phyloP scores from a whole-genome alignment of 495 filamentous ascomycete species.

The Cudoniella acicularis region DNA sequence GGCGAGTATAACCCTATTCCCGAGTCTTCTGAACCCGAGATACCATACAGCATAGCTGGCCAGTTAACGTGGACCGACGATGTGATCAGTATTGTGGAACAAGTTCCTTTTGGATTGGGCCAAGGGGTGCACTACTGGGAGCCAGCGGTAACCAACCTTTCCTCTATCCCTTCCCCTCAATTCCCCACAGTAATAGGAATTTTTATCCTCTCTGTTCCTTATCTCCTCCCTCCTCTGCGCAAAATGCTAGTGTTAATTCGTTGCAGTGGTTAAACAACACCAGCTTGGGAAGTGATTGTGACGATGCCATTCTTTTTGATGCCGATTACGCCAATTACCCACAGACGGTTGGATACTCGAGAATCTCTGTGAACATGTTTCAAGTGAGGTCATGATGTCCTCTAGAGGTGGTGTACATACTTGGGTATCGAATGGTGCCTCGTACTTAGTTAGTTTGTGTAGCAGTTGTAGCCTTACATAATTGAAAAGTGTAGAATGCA shows the following conservation, averaged over 20 bases:
- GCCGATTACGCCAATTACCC: constrained; percentile 31
- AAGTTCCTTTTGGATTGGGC: constrained; percentile 32
- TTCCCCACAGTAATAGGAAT: too few relatives aligned
- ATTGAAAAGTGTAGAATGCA: too few relatives aligned
- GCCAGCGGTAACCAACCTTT: too few relatives aligned
- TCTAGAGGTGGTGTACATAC: neutral
- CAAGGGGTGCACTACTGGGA: constrained; percentile 43
- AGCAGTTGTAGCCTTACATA: too few relatives aligned
- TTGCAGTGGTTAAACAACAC: constrained; percentile 34
- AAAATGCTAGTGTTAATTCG: too few relatives aligned
- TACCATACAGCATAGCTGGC: constrained; percentile 35
- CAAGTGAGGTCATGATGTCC: constrained; percentile 1
- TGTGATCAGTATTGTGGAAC: constrained; percentile 30
- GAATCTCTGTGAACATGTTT: constrained; percentile 32
- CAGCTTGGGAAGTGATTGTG: constrained; percentile 32
- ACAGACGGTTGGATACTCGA: constrained; percentile 31
- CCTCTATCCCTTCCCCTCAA: too few relatives aligned
- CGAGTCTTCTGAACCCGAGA: constrained; percentile 27
- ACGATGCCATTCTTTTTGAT: constrained; percentile 32
- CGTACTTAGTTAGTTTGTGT: too few relatives aligned
- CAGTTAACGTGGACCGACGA: constrained; percentile 36
- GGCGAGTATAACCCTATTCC: constrained; percentile 32
- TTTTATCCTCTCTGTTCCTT: too few relatives aligned
- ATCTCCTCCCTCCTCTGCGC: too few relatives aligned
- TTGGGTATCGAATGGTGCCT: neutral